Conservation (phyloP, 768 basidiomycete species). For the Filobasidium floriforme region DNA sequence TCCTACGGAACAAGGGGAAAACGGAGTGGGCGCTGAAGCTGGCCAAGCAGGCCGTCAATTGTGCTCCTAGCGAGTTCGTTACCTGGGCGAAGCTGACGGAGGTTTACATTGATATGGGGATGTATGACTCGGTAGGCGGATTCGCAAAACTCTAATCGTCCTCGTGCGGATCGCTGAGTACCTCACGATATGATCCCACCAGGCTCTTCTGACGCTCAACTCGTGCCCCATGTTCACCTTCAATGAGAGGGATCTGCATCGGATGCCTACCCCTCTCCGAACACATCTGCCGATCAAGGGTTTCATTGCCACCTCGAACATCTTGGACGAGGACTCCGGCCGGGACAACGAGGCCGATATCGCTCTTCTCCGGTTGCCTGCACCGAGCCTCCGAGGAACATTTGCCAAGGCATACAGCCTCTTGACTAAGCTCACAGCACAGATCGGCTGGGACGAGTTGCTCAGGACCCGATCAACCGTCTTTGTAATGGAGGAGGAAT, state of each 20-base stretch:
- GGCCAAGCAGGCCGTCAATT: conserved; percentile 91
- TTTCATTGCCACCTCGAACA: conserved; percentile 66
- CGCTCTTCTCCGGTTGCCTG: conserved; percentile 85
- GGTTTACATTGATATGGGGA: conserved; percentile 79
- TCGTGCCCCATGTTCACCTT: conserved; percentile 99
- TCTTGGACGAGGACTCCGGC: conserved; percentile 73
- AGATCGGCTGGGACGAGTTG: conserved; percentile 98
- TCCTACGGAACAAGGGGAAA: conserved; percentile 76
- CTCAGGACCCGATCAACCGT: conserved; percentile 87
- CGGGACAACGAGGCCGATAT: conserved; percentile 87
- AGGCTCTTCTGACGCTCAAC: conserved; percentile 83
- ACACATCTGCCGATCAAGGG: conserved; percentile 79
- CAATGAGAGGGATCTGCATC: conserved; percentile 89
- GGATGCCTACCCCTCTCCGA: conserved; percentile 67
- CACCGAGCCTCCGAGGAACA: conserved; percentile 86
- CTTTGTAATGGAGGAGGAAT: conserved; percentile 99
- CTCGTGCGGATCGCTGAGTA: not conserved
- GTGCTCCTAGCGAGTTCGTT: conserved; percentile 95
- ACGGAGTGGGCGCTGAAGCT: conserved; percentile 82
- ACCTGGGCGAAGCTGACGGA: conserved; percentile 98
- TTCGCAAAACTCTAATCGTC: not conserved
- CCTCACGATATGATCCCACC: not conserved
- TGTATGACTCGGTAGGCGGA: conserved; percentile 61
- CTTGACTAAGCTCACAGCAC: conserved; percentile 78
- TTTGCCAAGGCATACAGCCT: conserved; percentile 91